A percentile compares a stretch with the other conserved stretches of the same genome.
phyloP scores from a whole-genome alignment of 176 grass and related monocot species.

The Carex pumila region DNA sequence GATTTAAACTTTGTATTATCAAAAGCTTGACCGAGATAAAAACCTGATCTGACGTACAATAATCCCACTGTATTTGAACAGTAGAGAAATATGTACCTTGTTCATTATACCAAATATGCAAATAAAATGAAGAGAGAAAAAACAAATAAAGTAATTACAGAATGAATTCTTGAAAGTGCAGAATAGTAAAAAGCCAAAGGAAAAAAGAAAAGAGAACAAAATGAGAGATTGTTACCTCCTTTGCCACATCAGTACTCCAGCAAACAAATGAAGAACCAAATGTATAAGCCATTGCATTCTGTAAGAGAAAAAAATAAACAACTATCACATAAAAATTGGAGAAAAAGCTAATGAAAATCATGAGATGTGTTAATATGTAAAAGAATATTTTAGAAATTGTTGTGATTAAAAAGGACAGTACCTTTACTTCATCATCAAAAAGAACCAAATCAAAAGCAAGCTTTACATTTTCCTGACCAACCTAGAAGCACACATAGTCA shows the following conservation, averaged over 20 bases:
- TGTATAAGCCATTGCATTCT: conserved; percentile 81
- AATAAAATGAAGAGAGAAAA: neutral
- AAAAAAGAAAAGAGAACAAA: neutral
- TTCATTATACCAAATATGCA: neutral
- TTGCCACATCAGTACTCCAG: conserved; percentile 62
- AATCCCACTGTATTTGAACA: neutral
- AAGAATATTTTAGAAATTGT: neutral
- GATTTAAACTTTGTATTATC: neutral
- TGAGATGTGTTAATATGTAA: neutral
- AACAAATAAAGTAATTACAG: neutral
- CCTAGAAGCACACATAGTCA: conserved; percentile 35
- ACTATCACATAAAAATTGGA: neutral
- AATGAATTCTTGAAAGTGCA: neutral
- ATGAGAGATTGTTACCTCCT: conserved; percentile 50
- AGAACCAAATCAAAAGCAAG: conserved; percentile 84
- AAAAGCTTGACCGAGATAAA: neutral
- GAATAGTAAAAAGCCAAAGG: neutral
- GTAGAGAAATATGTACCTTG: neutral
- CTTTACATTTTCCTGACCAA: conserved; percentile 63
- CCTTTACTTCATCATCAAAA: conserved; percentile 84
- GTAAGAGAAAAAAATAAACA: conserved; percentile 27
- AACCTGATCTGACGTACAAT: neutral
- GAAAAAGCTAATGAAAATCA: neutral
- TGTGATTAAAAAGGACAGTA: conserved; percentile 2
- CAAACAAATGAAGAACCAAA: conserved; percentile 98